Evolutionary conservation across 148 eudicot species (phyloP).

Genomic region (Limonium bicolor): DNA sequence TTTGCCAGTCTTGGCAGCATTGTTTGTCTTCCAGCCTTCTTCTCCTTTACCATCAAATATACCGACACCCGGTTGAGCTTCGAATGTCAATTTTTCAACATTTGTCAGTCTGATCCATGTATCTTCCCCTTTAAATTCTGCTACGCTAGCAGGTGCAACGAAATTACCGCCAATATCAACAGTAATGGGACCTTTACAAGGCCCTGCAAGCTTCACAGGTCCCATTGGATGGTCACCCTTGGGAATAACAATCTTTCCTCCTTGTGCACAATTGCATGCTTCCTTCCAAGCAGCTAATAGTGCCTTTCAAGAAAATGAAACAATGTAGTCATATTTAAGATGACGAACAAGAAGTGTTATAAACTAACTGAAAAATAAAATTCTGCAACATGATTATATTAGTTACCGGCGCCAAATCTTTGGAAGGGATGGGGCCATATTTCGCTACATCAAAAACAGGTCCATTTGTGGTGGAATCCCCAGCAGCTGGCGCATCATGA

Average conservation of each 20-base stretch:
- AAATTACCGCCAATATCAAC: conserved; percentile 6
- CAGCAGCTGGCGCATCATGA: too few relatives aligned
- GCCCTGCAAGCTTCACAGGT: conserved; percentile 10
- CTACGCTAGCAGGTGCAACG: conserved; percentile 12
- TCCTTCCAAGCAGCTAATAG: conserved; percentile 7
- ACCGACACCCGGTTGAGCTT: too few relatives aligned
- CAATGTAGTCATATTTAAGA: too few relatives aligned
- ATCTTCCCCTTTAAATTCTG: too few relatives aligned
- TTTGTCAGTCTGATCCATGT: too few relatives aligned
- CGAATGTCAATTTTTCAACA: too few relatives aligned
- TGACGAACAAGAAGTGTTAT: too few relatives aligned
- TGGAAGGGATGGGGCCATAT: conserved; percentile 5
- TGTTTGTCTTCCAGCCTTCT: conserved; percentile 11
- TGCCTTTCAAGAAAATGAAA: conserved; percentile 7
- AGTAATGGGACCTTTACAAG: conserved; percentile 11
- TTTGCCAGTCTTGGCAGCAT: conserved; percentile 11
- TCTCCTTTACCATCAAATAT: conserved; percentile 20
- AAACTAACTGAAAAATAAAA: too few relatives aligned
- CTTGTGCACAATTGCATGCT: conserved; percentile 1
- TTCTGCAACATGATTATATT: too few relatives aligned
- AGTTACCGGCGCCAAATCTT: conserved; percentile 8
- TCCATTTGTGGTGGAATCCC: too few relatives aligned
- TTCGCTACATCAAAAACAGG: conserved; percentile 9
- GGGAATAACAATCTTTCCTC: conserved; percentile 12
- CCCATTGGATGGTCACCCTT: conserved; percentile 6